phyloP scores from a whole-genome alignment of 768 basidiomycete genomes.

The Neoboletus brunneissimus region DNA sequence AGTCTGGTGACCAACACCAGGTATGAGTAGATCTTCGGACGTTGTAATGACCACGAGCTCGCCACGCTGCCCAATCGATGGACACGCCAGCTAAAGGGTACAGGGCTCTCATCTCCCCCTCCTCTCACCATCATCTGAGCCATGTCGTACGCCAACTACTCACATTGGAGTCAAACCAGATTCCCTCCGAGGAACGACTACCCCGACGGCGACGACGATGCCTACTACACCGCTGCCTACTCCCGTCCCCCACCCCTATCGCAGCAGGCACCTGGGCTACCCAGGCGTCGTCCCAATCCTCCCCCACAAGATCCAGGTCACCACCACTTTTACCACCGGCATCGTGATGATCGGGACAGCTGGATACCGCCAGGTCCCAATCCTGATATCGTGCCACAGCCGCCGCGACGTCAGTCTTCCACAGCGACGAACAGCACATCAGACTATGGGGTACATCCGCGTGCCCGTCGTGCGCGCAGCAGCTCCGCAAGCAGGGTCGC shows the following conservation, averaged over 20 bases:
- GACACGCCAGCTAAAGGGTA: not conserved
- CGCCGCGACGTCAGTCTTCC: constrained; percentile 19
- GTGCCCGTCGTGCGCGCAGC: constrained; percentile 19
- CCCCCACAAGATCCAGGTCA: constrained; percentile 4
- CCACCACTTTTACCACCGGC: constrained; percentile 14
- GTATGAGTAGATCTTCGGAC: not conserved
- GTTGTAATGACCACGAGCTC: not conserved
- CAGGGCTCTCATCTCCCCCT: not conserved
- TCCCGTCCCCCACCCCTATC: constrained; percentile 1
- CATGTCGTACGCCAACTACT: constrained; percentile 8
- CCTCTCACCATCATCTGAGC: not conserved
- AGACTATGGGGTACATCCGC: constrained; percentile 16
- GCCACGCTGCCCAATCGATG: constrained; percentile 6
- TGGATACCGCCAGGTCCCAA: constrained; percentile 9
- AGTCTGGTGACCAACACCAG: no score
- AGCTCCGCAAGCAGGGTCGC: constrained; percentile 13
- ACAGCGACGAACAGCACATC: constrained; percentile 15
- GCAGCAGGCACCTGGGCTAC: constrained; percentile 2
- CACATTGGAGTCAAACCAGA: not conserved
- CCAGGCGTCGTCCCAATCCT: constrained; percentile 20
- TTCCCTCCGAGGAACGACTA: constrained; percentile 7
- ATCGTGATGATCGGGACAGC: constrained; percentile 23
- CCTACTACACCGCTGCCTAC: constrained; percentile 13
- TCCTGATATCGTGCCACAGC: constrained; percentile 14
- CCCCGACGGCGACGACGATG: constrained; percentile 17